Conservation (phyloP, 148 eudicot genomes). For the Amaranthus palmeri region DNA sequence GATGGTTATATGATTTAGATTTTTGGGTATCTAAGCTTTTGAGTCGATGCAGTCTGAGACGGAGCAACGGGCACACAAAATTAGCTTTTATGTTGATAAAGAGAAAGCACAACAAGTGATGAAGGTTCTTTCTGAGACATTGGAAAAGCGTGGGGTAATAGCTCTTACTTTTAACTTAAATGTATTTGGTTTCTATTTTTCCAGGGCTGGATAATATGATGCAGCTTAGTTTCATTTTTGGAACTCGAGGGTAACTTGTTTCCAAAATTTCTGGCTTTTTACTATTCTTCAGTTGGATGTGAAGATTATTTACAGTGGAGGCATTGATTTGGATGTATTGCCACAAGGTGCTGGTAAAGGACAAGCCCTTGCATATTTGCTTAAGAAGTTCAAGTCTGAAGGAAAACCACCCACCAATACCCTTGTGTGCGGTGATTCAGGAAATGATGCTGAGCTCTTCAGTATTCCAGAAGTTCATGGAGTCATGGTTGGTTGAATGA, state of each 20-base stretch:
- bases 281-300: conserved; percentile 48
- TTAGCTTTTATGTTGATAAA: conserved; percentile 61
- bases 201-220: not conserved
- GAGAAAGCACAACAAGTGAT: conserved; percentile 59
- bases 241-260: not conserved
- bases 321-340: conserved; percentile 65
- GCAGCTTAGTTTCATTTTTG: conserved; percentile 3
- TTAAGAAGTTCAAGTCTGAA: conserved; percentile 49
- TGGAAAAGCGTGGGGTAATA: conserved; percentile 61
- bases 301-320: conserved; percentile 72
- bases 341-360: conserved; percentile 83
- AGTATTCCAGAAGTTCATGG: conserved; percentile 68
- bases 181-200: not conserved
- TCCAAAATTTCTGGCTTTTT: not conserved
- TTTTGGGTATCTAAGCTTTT: conserved; percentile 1
- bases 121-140: conserved; percentile 46
- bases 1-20: not conserved
- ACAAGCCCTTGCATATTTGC: conserved; percentile 72
- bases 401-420: conserved; percentile 50
- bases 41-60: conserved; percentile 48
- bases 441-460: conserved; percentile 74
- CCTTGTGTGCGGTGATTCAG: conserved; percentile 74
- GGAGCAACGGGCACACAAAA: conserved; percentile 63
- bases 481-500: conserved; percentile 55
- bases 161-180: not conserved